Evolutionary conservation across 495 filamentous ascomycete genomes (phyloP).

Genomic region (Penicillium fimorum): DNA sequence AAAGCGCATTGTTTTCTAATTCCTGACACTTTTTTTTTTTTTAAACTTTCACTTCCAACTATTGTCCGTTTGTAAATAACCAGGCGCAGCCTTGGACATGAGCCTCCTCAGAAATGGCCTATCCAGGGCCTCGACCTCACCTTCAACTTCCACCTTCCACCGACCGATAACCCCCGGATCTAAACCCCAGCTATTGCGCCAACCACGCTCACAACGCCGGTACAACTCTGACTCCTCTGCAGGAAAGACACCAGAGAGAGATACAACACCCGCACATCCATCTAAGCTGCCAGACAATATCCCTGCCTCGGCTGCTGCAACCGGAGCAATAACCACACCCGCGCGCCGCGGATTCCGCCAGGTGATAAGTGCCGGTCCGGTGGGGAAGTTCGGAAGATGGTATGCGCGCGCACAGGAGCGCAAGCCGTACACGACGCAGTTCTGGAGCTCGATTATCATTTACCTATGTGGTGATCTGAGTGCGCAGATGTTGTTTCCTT

Average conservation of each 20-base stretch:
- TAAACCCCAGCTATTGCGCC: constrained; percentile 21
- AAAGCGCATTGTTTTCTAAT: neutral
- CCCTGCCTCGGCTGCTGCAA: constrained; percentile 15
- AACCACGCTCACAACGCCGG: constrained; percentile 30
- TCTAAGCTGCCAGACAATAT: constrained; percentile 5
- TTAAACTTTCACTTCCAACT: neutral
- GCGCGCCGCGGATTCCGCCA: constrained; percentile 56
- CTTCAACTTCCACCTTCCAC: constrained; percentile 8
- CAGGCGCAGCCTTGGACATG: constrained; percentile 19
- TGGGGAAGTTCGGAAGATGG: constrained; percentile 39
- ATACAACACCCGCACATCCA: constrained; percentile 6
- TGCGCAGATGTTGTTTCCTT: constrained; percentile 62
- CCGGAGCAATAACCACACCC: constrained; percentile 24
- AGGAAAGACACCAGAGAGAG: constrained; percentile 5
- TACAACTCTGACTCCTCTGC: constrained; percentile 24
- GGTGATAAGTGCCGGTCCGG: constrained; percentile 55
- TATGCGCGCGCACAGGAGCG: constrained; percentile 69
- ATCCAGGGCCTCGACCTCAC: constrained; percentile 12
- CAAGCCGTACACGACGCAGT: constrained; percentile 74
- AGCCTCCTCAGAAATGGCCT: constrained; percentile 19
- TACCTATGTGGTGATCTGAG: constrained; percentile 78
- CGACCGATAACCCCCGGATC: constrained; percentile 17
- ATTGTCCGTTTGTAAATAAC: neutral
- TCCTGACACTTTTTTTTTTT: neutral
- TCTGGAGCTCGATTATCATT: constrained; percentile 70